Evolutionary conservation across 2,329 filamentous ascomycete genomes (phyloP), one percentile per base, ranked within the genome.

Genomic region (Boeremia exigua): DNA sequence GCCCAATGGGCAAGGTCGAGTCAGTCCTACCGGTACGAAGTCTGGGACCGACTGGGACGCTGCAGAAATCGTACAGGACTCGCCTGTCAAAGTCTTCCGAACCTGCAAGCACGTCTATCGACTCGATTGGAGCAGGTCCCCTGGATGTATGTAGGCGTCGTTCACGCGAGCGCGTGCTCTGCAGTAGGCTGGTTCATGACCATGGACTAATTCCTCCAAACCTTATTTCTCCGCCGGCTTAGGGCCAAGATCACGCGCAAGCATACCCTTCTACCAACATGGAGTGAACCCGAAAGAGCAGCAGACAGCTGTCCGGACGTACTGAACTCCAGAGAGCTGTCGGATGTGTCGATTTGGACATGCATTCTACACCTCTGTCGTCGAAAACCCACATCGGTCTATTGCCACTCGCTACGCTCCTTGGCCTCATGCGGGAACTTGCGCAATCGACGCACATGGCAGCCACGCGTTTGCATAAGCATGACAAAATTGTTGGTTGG

Each of bases 21-120:
- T 65, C 63, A 66, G 58, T 54, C 51, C 40, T 42, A 44, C 36
- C 29, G 42, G 37, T 28, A 49, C 55, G 58, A 56, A 58, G 56
- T 66, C 62, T 61, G 49, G 33, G 25, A 33, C 52, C 39, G 46
- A 48, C 56, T 48, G 57, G 61, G 56, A 56, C 58, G 25, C 23
- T 33, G 49, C 49, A 49, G 38, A 53, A 30, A 48, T 49, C 48
- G 34, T 38, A 43, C 33, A 45, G 25, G 39, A 34, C 30, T 32
- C 33, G 30, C n/a, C 27, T 40, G 34, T 25, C 25, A 32, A 48
- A 40, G 32, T 19, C 25, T 23, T 33, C 17, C 25, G 27, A 29
- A 19, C 32, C 17, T 36, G 38, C 49, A 42, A n/a, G 15, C 28
- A 30, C 32, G 8, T 27, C 23, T 43, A 23, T 32, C 15, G 14